Evolutionary conservation across 345 rosid species (phyloP).

Genomic region (Laguncularia racemosa): DNA sequence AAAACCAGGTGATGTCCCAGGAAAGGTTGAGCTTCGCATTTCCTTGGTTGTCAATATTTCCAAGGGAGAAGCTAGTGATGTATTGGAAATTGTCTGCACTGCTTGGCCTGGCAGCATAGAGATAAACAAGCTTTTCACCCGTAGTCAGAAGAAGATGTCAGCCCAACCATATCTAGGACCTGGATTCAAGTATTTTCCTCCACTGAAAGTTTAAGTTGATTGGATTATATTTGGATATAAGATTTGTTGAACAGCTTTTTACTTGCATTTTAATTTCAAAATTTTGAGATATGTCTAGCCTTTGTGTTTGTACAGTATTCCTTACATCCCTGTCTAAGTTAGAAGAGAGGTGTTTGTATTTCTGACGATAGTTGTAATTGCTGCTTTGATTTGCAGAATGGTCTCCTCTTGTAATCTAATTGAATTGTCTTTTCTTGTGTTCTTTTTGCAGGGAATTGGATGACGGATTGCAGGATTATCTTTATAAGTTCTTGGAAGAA

Average conservation of each 20-base stretch:
- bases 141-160: conserved; percentile 17
- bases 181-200: conserved; percentile 48
- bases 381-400: too few relatives aligned
- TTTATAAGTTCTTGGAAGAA: conserved; percentile 59
- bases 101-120: conserved; percentile 77
- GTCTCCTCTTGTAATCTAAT: too few relatives aligned
- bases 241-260: background rate
- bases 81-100: conserved; percentile 66
- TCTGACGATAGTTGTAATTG: too few relatives aligned
- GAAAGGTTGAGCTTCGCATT: conserved; percentile 50
- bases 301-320: background rate
- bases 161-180: conserved; percentile 55
- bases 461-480: conserved; percentile 57
- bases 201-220: background rate
- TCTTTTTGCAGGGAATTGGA: conserved; percentile 69
- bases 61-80: conserved; percentile 37
- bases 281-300: background rate
- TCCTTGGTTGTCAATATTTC: conserved; percentile 65
- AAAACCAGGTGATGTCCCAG: conserved; percentile 16
- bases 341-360: too few relatives aligned
- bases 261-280: conserved; percentile 4
- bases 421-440: background rate
- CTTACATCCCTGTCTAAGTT: background rate
- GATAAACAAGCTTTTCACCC: conserved; percentile 48
- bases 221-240: conserved; percentile 3